Evolutionary conservation across 1,284 basidiomycete species (phyloP), one percentile per base, ranked within the genome.

Genomic region (Earliella scabrosa): DNA sequence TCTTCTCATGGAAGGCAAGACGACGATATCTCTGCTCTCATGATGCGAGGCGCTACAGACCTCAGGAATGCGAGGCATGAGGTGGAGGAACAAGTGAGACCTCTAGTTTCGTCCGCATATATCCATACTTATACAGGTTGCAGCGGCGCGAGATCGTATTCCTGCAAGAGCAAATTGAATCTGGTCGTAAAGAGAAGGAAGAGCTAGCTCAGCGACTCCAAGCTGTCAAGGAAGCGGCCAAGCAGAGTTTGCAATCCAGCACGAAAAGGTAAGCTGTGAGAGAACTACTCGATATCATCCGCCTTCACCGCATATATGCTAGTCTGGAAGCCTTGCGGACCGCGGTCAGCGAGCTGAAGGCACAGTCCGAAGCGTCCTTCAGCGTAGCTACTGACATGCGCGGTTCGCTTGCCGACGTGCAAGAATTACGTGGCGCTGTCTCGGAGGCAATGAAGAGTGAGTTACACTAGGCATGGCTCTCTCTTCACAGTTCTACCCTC

Each of bases 41-140:
- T 71, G 71, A 70, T 71, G 68, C 63, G 67, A 10, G 68, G 69
- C 20, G 69, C 70, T 4, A 66, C 63, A 4, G 67, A 71, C 45
- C 50, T 72, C 2, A 56, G 69, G 39, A 70, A 66, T 53, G 63
- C 66, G 11, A 71, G 67, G 56, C 60, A 59, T 24, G 66, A 69
- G 24, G 49, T 66, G 2, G 70, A 71, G 39, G 69, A 72, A 36
- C 65, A 68, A 58, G 71, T 26, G 16, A 31, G 4, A 13, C 13
- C 5, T 24, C 11, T 11, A 8, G 18, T 36, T 20, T 26, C 13
- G 24, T 24, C 2, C 38, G 50, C 55, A 54, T 58, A 51, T 55
- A 54, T 52, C 41, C 47, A 44, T 46, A 36, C 29, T 34, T 18
- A 16, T 34, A n/a, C 24, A 4, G 24, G 10, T 2, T 23, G n/a